A percentile compares a stretch with the other conserved stretches of the same genome.
Conservation (phyloP, 495 filamentous ascomycete species). For the Rhizodiscina lignyota region DNA sequence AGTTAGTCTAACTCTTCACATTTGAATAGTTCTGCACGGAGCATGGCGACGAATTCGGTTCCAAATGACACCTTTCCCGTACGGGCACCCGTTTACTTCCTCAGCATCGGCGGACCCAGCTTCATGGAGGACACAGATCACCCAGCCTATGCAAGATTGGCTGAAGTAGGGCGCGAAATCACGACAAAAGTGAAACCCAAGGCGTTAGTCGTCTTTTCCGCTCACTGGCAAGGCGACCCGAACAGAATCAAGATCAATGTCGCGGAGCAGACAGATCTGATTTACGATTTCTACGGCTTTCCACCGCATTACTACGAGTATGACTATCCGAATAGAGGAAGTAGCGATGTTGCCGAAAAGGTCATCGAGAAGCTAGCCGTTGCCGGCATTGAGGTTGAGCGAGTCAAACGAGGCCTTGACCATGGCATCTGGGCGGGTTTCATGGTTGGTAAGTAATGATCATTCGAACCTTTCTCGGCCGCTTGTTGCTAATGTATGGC, state of each 20-base stretch:
- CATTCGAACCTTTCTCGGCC: background rate
- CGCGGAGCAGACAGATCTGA: slow-evolving; percentile 49
- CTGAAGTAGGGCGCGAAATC: slow-evolving; percentile 58
- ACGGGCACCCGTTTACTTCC: slow-evolving; percentile 56
- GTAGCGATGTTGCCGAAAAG: slow-evolving; percentile 43
- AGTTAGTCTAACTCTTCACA: no score
- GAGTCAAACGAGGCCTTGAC: slow-evolving; percentile 54
- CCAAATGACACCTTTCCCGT: no score
- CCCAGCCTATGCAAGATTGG: slow-evolving; percentile 55
- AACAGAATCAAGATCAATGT: slow-evolving; percentile 55
- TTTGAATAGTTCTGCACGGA: no score
- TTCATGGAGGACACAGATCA: slow-evolving; percentile 60
- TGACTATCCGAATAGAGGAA: slow-evolving; percentile 54
- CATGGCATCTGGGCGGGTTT: slow-evolving; percentile 71
- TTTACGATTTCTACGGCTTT: slow-evolving; percentile 82
- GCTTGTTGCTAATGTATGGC: background rate
- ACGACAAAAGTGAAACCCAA: slow-evolving; percentile 63
- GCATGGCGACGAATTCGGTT: no score
- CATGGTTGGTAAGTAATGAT: slow-evolving; percentile 35
- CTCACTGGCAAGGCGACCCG: slow-evolving; percentile 58
- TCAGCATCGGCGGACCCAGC: slow-evolving; percentile 55
- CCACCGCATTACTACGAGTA: slow-evolving; percentile 46
- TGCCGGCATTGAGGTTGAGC: slow-evolving; percentile 46
- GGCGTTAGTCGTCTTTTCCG: slow-evolving; percentile 74
- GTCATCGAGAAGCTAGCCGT: slow-evolving; percentile 41